A percentile compares a stretch with the other conserved stretches of the same genome.
Conservation (phyloP, 2,329 filamentous ascomycete species). For the Pseudocercospora vitis region DNA sequence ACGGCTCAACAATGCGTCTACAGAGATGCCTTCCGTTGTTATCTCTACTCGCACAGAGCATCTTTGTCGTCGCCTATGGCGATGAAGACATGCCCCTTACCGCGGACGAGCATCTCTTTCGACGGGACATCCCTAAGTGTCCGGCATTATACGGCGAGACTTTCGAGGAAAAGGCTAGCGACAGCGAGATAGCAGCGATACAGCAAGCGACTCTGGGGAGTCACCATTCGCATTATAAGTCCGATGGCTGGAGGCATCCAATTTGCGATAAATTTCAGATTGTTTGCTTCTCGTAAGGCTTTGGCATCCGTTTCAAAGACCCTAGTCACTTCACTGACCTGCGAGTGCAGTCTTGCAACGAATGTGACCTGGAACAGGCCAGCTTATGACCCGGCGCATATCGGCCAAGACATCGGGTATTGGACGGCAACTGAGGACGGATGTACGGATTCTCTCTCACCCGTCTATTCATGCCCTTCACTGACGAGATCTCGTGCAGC, state of each 20-base stretch:
- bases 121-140: background rate
- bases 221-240: background rate
- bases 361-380: background rate
- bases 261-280: background rate
- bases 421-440: background rate
- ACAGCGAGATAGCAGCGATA: background rate
- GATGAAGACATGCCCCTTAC: background rate
- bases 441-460: background rate
- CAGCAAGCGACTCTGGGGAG: background rate
- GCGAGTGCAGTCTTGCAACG: background rate
- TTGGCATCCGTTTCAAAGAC: background rate
- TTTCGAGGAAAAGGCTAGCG: background rate
- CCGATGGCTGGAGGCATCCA: background rate
- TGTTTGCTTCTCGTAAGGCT: constrained; percentile 3
- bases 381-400: background rate
- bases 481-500: background rate
- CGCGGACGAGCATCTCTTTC: background rate
- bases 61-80: background rate
- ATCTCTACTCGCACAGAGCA: background rate
- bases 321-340: background rate
- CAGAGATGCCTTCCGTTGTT: background rate
- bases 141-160: background rate
- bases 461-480: background rate
- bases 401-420: background rate
- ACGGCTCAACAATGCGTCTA: background rate